phyloP scores from a whole-genome alignment of 768 basidiomycete genomes.

The Tulasnella sp. region DNA sequence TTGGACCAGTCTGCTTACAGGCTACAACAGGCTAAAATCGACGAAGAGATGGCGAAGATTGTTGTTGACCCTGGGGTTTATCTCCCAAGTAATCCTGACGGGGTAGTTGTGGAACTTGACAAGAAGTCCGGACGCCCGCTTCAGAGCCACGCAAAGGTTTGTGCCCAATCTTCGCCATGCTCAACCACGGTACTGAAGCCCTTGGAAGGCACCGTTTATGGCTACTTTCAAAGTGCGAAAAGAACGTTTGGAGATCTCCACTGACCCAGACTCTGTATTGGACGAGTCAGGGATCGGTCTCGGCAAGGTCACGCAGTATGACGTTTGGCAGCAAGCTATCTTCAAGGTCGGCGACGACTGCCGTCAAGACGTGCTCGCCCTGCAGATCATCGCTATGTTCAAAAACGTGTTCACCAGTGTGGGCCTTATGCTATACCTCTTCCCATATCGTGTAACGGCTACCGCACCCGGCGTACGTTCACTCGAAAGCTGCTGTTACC shows the following conservation, averaged over 20 bases:
- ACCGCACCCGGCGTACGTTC: slow-evolving; percentile 83
- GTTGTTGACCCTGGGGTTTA: slow-evolving; percentile 91
- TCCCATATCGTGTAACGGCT: slow-evolving; percentile 93
- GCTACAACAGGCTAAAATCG: slow-evolving; percentile 76
- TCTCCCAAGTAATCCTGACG: slow-evolving; percentile 94
- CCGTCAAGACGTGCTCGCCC: slow-evolving; percentile 92
- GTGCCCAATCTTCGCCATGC: not conserved
- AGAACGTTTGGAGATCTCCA: slow-evolving; percentile 54
- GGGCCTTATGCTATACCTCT: slow-evolving; percentile 84
- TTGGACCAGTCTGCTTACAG: not conserved
- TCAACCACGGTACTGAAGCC: not conserved
- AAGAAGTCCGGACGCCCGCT: slow-evolving; percentile 92
- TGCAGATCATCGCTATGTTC: slow-evolving; percentile 99
- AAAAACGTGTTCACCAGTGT: slow-evolving; percentile 90
- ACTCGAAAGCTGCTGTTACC: not conserved
- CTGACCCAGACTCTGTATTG: slow-evolving; percentile 64
- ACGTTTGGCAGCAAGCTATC: slow-evolving; percentile 95
- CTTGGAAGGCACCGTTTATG: slow-evolving; percentile 92
- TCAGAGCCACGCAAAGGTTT: slow-evolving; percentile 94
- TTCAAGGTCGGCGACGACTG: slow-evolving; percentile 99
- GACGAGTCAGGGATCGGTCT: slow-evolving; percentile 37
- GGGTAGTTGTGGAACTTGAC: slow-evolving; percentile 92
- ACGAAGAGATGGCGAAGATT: slow-evolving; percentile 98
- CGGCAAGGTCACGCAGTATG: slow-evolving; percentile 51
- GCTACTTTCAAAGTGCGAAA: slow-evolving; percentile 98